Evolutionary conservation across 2,329 filamentous ascomycete species (phyloP).

Genomic region (Aspergillus thermomutatus): DNA sequence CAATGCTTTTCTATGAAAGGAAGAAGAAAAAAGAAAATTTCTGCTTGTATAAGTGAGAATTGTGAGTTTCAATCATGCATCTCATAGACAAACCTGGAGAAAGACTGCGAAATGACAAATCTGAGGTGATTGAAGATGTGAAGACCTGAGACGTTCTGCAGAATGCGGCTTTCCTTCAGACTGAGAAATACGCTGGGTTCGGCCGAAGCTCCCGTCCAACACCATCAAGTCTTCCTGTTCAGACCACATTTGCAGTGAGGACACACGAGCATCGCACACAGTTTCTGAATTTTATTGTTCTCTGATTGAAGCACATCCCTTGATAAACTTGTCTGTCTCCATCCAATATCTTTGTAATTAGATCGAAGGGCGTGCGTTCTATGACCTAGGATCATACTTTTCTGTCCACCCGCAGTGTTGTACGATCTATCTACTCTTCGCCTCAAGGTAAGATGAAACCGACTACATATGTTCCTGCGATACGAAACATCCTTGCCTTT

Average conservation of each 20-base stretch:
- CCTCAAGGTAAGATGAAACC: not conserved
- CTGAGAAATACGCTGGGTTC: constrained; percentile 32
- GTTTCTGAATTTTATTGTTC: not conserved
- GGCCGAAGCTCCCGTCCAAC: constrained; percentile 14
- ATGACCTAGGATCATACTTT: not conserved
- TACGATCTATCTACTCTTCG: not conserved
- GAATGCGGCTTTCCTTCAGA: constrained; percentile 20
- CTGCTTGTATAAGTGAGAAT: not conserved
- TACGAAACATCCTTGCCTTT: not conserved
- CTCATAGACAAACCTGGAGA: not conserved
- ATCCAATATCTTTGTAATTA: too few relatives aligned
- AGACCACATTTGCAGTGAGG: not conserved
- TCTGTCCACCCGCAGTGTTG: not conserved
- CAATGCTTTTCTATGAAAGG: not conserved
- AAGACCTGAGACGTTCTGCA: not conserved
- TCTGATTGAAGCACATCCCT: not conserved
- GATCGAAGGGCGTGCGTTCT: not conserved
- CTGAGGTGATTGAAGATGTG: constrained; percentile 1
- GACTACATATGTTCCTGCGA: not conserved
- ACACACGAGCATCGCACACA: not conserved
- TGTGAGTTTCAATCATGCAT: not conserved
- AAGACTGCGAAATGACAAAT: not conserved
- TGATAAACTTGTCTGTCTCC: not conserved
- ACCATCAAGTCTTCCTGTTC: constrained; percentile 13
- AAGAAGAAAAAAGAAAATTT: not conserved